phyloP scores from a whole-genome alignment of 2,329 filamentous ascomycete genomes.

The Ceratocystiopsis sp. region DNA sequence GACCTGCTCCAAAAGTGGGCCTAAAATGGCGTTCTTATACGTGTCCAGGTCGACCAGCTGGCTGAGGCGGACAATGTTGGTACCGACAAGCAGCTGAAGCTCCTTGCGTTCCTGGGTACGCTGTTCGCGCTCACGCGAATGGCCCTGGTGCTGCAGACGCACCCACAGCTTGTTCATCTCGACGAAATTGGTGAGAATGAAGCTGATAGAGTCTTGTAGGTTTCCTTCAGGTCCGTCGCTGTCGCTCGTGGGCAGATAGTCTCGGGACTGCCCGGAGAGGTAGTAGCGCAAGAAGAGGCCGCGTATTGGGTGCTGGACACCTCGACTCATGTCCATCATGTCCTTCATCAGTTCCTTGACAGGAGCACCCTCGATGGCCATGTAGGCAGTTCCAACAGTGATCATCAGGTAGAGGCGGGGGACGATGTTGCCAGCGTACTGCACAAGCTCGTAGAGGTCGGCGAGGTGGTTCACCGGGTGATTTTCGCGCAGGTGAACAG shows the following conservation, averaged over 20 bases:
- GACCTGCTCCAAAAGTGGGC: constrained; percentile 83
- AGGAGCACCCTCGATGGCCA: constrained; percentile 93
- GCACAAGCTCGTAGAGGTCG: constrained; percentile 92
- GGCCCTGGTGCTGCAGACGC: constrained; percentile 87
- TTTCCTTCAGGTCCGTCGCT: constrained; percentile 91
- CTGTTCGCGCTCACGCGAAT: constrained; percentile 85
- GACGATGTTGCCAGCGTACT: constrained; percentile 92
- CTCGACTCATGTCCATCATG: constrained; percentile 99
- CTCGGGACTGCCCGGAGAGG: constrained; percentile 82
- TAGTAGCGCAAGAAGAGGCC: constrained; percentile 94
- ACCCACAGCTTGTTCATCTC: constrained; percentile 99
- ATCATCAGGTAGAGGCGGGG: constrained; percentile 97
- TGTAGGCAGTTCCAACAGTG: constrained; percentile 96
- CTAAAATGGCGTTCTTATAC: constrained; percentile 81
- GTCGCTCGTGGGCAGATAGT: constrained; percentile 64
- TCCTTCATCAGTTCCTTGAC: constrained; percentile 99
- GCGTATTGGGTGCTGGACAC: constrained; percentile 90
- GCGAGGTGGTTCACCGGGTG: constrained; percentile 96
- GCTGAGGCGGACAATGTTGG: constrained; percentile 86
- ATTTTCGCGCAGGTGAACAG: constrained; percentile 90
- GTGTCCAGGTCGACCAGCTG: constrained; percentile 89
- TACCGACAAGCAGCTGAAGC: constrained; percentile 85
- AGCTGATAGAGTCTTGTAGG: constrained; percentile 92
- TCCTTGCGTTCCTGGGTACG: constrained; percentile 89
- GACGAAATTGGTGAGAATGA: constrained; percentile 95